Percentiles rank a stretch among this genome's conserved stretches.
These are phyloP conservation scores for Didymella glomerata DNA, from an alignment of 2,329 filamentous ascomycete genomes.

Conservation along the genomic window DNA sequence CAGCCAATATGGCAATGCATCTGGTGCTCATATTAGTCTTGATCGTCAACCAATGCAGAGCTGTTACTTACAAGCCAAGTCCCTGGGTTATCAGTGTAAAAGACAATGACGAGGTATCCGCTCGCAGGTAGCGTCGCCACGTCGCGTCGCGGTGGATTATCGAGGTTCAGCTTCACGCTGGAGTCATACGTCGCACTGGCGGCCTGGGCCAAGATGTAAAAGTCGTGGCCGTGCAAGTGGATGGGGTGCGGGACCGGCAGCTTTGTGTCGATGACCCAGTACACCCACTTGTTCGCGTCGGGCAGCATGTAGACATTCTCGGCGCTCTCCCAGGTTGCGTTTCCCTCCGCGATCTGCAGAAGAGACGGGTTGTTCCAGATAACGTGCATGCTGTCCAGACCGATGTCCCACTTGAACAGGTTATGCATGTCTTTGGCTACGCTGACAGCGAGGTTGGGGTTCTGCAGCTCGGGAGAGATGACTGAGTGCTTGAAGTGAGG, in stretches of 20 bases:
- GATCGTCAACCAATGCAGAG: neutral
- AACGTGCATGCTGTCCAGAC: slow-evolving; percentile 55
- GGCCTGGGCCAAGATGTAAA: slow-evolving; percentile 60
- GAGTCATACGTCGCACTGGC: slow-evolving; percentile 35
- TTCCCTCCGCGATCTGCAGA: slow-evolving; percentile 43
- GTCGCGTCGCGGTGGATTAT: neutral
- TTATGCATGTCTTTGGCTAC: slow-evolving; percentile 19
- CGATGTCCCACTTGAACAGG: slow-evolving; percentile 44
- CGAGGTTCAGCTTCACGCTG: neutral
- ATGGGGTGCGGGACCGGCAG: slow-evolving; percentile 50
- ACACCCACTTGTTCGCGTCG: slow-evolving; percentile 48
- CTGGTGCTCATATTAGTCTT: slow-evolving; percentile 14
- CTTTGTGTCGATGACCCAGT: slow-evolving; percentile 50
- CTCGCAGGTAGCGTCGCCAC: neutral
- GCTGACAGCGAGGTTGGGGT: slow-evolving; percentile 27
- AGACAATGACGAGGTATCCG: neutral
- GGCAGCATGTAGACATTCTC: slow-evolving; percentile 37
- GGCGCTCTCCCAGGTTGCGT: slow-evolving; percentile 24
- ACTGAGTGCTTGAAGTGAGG: neutral
- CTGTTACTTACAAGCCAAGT: slow-evolving; percentile 30
- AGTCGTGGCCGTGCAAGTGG: slow-evolving; percentile 61
- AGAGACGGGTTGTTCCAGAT: slow-evolving; percentile 59
- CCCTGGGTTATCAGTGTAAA: neutral
- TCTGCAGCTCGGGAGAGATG: slow-evolving; percentile 9
- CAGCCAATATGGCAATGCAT: slow-evolving; percentile 47